Percentiles rank a stretch among this genome's conserved stretches.
Conservation (phyloP, 768 basidiomycete genomes). For the Tylopilus sp. region DNA sequence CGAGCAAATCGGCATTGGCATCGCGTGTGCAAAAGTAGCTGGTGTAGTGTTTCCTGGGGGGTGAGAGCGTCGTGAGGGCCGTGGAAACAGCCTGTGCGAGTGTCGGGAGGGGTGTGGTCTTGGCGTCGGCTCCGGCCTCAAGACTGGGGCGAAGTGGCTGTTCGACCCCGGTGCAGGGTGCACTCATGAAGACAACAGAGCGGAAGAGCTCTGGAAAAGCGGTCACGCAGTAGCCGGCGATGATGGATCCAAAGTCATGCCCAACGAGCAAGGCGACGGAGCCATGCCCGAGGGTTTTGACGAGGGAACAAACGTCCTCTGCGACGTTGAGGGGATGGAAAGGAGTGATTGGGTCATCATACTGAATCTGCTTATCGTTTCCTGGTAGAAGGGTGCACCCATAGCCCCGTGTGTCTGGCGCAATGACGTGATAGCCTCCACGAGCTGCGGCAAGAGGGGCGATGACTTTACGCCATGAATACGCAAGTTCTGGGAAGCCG, state of each 20-base stretch:
- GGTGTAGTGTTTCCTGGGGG: constrained; percentile 58
- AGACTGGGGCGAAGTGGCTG: constrained; percentile 17
- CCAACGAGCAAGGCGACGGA: constrained; percentile 51
- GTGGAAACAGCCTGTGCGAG: constrained; percentile 6
- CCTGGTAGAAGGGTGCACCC: constrained; percentile 38
- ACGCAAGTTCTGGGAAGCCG: constrained; percentile 65
- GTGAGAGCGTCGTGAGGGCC: constrained; percentile 38
- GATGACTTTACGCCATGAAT: constrained; percentile 62
- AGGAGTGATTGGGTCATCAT: constrained; percentile 47
- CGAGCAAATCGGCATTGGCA: constrained; percentile 45
- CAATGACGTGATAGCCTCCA: constrained; percentile 56
- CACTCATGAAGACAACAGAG: constrained; percentile 57
- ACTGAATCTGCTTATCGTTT: constrained; percentile 26
- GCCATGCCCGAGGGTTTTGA: constrained; percentile 47
- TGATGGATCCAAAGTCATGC: constrained; percentile 55
- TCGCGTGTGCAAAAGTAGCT: constrained; percentile 45
- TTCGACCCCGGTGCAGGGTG: constrained; percentile 49
- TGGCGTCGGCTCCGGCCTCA: constrained; percentile 2
- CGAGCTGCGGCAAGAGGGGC: constrained; percentile 40
- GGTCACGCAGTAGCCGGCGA: constrained; percentile 53
- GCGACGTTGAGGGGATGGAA: constrained; percentile 50
- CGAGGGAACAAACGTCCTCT: constrained; percentile 50
- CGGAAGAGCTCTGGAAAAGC: constrained; percentile 54
- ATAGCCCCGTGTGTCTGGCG: constrained; percentile 58
- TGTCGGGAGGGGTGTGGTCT: constrained; percentile 9